Evolutionary conservation across 2,329 filamentous ascomycete genomes (phyloP), one percentile per base, ranked within the genome.

Genomic region (Colletotrichum liaoningense): DNA sequence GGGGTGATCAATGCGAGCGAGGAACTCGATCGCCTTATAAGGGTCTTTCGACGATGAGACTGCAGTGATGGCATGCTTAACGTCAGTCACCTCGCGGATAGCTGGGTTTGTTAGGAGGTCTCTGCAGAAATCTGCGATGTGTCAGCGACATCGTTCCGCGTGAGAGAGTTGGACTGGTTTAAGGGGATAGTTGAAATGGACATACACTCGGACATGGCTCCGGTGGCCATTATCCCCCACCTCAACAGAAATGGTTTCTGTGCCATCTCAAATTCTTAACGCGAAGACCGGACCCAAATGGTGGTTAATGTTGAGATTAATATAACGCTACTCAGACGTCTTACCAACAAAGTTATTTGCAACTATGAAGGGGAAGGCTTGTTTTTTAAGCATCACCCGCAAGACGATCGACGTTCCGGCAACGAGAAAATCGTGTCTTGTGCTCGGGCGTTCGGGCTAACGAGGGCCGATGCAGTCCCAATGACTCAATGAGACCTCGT

Each of bases 31-130:
- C 22, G 92, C 90, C 58, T 97, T 89, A 76, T 91, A 89, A 84
- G 97, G 95, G 68, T 93, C 94, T 49, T 89, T 91, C 4, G 94
- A 97, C 0, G 94, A 96, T 22, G 89, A 88, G 75, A 97, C 87
- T 77, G 97, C 93, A 71, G 86, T 84, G 63, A 93, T 89, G 77
- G 91, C 90, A 84, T 97, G 95, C 64, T 89, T 88, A 75, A 97
- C 87, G 77, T 97, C 93, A 72, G 86, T 84, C 65, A 93, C 93
- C 63, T 88, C 88, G 77, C 95, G 93, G 57, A 87, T 86, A 38
- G 88, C 85, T 16, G 95, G 93, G 82, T 95, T 91, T 70, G 90
- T 88, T 75, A 95, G 90, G 60, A 98, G 89, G 80, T 97, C 95
- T 82, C 92, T 92, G 77, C 92, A 89, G 84, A 97, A 94, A 74